Evolutionary conservation across 1,284 basidiomycete species (phyloP).

Genomic region (Microbotryum violaceum): DNA sequence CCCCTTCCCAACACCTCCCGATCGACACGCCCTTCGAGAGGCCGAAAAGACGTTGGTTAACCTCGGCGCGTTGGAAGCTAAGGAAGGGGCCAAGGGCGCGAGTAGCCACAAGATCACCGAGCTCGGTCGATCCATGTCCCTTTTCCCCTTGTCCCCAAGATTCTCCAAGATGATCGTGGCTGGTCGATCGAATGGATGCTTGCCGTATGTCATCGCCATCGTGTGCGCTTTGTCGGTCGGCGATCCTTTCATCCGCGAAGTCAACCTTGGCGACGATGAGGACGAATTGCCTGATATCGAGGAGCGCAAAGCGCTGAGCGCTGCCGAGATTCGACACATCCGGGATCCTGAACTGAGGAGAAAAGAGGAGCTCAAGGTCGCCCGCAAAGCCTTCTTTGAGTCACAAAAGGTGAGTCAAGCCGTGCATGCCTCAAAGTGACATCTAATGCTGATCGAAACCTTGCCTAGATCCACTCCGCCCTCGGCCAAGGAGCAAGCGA

Average conservation of each 20-base stretch:
- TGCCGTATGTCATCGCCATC: slow-evolving; percentile 84
- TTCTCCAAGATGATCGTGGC: slow-evolving; percentile 92
- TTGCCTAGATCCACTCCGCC: slow-evolving; percentile 59
- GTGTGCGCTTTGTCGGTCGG: slow-evolving; percentile 91
- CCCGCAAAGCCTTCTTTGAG: slow-evolving; percentile 68
- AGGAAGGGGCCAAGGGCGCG: slow-evolving; percentile 39
- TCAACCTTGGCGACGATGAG: slow-evolving; percentile 50
- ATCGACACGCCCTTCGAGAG: slow-evolving; percentile 64
- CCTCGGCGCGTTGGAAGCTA: slow-evolving; percentile 68
- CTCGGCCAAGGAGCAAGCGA: slow-evolving; percentile 83
- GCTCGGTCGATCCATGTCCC: slow-evolving; percentile 79
- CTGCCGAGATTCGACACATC: slow-evolving; percentile 51
- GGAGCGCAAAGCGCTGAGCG: slow-evolving; percentile 36
- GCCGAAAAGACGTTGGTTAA: slow-evolving; percentile 75
- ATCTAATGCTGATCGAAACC: slow-evolving; percentile 19
- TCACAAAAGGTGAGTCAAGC: slow-evolving; percentile 58
- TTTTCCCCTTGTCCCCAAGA: slow-evolving; percentile 87
- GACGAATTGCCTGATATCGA: slow-evolving; percentile 45
- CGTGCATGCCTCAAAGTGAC: neutral
- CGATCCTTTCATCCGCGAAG: slow-evolving; percentile 88
- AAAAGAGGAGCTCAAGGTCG: slow-evolving; percentile 59
- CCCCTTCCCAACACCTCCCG: slow-evolving; percentile 94
- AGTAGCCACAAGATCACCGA: slow-evolving; percentile 60
- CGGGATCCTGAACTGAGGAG: slow-evolving; percentile 54
- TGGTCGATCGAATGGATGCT: slow-evolving; percentile 81